A percentile compares a stretch with the other conserved stretches of the same genome.
phyloP scores from a whole-genome alignment of 2,329 filamentous ascomycete species.

The Emergomyces orientalis region DNA sequence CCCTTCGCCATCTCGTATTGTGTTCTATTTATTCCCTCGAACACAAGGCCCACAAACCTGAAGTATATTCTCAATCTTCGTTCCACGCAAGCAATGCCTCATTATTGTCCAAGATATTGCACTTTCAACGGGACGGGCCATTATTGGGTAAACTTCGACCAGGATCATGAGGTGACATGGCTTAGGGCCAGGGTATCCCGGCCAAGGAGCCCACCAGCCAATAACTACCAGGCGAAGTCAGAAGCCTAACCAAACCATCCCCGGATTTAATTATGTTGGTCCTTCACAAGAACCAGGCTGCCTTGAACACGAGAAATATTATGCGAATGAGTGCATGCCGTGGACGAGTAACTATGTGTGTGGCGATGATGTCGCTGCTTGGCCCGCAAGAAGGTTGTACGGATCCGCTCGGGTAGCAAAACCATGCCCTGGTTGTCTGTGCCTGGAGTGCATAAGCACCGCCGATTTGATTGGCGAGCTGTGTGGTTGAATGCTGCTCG shows the following conservation, averaged over 20 bases:
- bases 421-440: not conserved
- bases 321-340: not conserved
- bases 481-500: not conserved
- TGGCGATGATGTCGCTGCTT: not conserved
- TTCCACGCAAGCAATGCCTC: not conserved
- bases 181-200: not conserved
- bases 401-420: not conserved
- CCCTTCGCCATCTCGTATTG: not conserved
- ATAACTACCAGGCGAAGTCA: not conserved
- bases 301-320: not conserved
- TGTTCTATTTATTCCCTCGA: not conserved
- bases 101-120: not conserved
- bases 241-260: too few relatives aligned
- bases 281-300: not conserved
- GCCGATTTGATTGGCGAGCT: not conserved
- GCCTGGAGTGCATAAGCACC: not conserved
- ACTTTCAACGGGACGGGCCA: not conserved
- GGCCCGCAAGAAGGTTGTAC: not conserved
- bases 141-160: not conserved
- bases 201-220: not conserved
- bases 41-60: not conserved
- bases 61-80: not conserved
- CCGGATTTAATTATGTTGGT: not conserved
- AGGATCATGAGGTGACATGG: not conserved
- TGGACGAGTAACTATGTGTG: not conserved